phyloP scores from a whole-genome alignment of 768 basidiomycete genomes.

The Agaricus blazei region DNA sequence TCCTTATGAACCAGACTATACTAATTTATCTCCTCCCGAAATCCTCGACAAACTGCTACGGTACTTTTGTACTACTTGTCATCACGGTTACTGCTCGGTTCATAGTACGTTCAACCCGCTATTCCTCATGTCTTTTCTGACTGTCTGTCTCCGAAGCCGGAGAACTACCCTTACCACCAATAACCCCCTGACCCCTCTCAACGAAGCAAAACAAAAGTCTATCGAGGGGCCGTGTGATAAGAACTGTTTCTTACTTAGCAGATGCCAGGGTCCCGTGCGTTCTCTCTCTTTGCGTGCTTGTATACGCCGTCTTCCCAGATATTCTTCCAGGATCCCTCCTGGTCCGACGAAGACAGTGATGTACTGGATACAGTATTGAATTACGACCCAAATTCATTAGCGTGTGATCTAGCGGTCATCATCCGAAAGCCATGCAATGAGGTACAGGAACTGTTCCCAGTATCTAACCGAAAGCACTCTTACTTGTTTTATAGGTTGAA shows the following conservation, averaged over 20 bases:
- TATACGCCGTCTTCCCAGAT: conserved; percentile 1
- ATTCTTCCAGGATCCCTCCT: conserved; percentile 2
- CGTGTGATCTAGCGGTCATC: conserved; percentile 46
- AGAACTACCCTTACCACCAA: conserved; percentile 23
- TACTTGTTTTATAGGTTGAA: conserved; percentile 11
- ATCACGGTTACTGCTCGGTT: conserved; percentile 42
- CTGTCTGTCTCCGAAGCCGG: conserved; percentile 15
- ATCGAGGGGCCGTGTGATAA: conserved; percentile 23
- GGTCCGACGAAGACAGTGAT: conserved; percentile 21
- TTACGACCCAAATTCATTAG: conserved; percentile 38
- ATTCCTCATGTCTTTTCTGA: background rate
- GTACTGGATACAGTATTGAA: conserved; percentile 32
- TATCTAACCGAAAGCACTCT: too few species aligned
- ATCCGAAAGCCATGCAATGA: conserved; percentile 44
- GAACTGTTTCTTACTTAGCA: conserved; percentile 24
- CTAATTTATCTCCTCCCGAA: conserved; percentile 13
- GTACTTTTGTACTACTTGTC: conserved; percentile 51
- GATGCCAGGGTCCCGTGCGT: background rate
- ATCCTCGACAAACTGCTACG: conserved; percentile 28
- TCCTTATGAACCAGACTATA: conserved; percentile 4
- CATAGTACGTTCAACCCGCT: conserved; percentile 33
- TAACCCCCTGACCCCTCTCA: conserved; percentile 19
- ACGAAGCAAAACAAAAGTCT: conserved; percentile 11
- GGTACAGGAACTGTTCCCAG: conserved; percentile 20
- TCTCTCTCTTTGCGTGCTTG: background rate